Base-by-base conservation (phyloP, 129 eudicot species). In the Silybum marianum region DNA sequence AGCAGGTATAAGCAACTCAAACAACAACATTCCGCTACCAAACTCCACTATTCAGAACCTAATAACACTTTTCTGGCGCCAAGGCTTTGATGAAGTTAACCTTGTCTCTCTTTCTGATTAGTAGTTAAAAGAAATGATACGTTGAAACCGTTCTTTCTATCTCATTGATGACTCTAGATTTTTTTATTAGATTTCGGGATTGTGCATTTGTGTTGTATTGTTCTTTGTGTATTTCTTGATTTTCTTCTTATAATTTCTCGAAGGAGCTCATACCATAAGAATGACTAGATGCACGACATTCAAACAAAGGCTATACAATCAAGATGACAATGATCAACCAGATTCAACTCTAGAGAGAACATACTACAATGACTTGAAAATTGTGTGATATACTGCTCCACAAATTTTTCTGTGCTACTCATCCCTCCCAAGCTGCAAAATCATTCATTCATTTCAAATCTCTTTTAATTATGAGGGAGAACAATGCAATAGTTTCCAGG, bases 261-360 rank as follows among this genome's bases (percentile, higher is more conserved):
- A 80, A 94, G 97, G 99, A 86, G 92, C 90, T 2, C 99, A 95
- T 79, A 92, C 95, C 22, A 93, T 95, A 54, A 98, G 99, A 51
- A 71, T 84, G 90, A 97, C 99, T 76, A 89, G 98, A 85, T 93
- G 99, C 74, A 79, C 51, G 38, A 71, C 94, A 80, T 95, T 95
- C 79, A 90, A 87, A 87, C 91, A 90, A 76, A 92, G 98, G 79
- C 84, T 90, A 44, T 95, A 92, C 91, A 92, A 85, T 69, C 96
- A 92, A 89, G 87, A 90, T 23, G 98, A 97, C n/a, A 84, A 90
- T 80, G 85, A 86, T 84, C 88, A 83, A 72, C 97, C 97, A 1
- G 98, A 95, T 86, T 87, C 83, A 73, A 89, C 97, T 26, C 75
- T 95, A 25, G 99, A 93, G 88, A 90, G 76, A 76, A 89, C 84